Evolutionary conservation across 345 rosid genomes (phyloP).

Genomic region (Lepidium aucheri): DNA sequence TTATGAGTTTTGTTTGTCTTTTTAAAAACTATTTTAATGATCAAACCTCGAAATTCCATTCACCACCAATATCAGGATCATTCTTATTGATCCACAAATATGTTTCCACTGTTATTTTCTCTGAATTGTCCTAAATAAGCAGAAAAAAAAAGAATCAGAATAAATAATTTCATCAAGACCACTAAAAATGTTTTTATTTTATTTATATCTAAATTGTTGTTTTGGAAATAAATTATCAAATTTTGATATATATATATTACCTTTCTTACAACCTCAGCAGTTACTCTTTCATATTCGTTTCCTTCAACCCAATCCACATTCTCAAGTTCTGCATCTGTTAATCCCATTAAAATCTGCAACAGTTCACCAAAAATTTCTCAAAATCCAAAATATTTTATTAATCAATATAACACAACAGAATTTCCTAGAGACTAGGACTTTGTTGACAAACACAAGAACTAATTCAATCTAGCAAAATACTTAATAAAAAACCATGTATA

Average conservation of each 20-base stretch:
- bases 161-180: neutral
- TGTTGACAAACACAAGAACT: neutral
- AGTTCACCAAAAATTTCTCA: neutral
- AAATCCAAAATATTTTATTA: neutral
- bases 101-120: slow-evolving; percentile 41
- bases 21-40: neutral
- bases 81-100: slow-evolving; percentile 53
- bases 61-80: slow-evolving; percentile 72
- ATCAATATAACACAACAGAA: neutral
- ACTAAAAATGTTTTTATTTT: neutral
- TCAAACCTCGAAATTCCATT: slow-evolving; percentile 81
- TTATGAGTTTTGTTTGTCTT: no score
- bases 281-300: slow-evolving; percentile 56
- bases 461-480: no score
- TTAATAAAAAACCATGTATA: no score
- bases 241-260: slow-evolving; percentile 27
- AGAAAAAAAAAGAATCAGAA: neutral
- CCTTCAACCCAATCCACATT: slow-evolving; percentile 65
- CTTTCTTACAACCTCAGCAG: slow-evolving; percentile 36
- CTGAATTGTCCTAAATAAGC: slow-evolving; percentile 42
- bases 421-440: no score
- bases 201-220: no score
- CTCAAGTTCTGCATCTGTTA: slow-evolving; percentile 48
- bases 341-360: slow-evolving; percentile 53
- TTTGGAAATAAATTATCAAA: neutral